Evolutionary conservation across 257 asterid genomes (phyloP).

Genomic region (Przewalskia tangutica): DNA sequence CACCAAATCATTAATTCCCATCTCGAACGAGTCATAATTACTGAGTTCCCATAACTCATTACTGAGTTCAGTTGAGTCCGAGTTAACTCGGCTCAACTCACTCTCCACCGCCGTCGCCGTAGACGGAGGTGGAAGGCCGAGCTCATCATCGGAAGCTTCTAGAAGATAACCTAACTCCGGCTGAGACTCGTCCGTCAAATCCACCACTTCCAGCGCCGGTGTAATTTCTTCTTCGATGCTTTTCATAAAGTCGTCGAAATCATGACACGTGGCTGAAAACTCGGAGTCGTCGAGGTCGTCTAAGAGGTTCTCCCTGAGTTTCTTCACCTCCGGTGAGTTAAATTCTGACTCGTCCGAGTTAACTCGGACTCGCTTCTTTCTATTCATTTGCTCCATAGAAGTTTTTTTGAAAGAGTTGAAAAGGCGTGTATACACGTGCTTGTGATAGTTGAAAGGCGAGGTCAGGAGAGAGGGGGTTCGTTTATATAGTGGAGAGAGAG

Average conservation of each 20-base stretch:
- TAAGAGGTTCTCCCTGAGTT: constrained; percentile 48
- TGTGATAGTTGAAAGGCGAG: neutral
- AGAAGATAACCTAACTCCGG: constrained; percentile 54
- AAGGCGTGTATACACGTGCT: neutral
- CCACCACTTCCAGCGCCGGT: constrained; percentile 17
- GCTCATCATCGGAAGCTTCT: constrained; percentile 77
- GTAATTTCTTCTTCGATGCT: constrained; percentile 68
- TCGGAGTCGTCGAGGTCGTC: constrained; percentile 49
- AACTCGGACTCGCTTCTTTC: constrained; percentile 39
- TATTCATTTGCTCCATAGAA: constrained; percentile 33
- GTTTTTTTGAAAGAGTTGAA: neutral
- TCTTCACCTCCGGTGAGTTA: constrained; percentile 64
- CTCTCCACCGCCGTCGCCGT: neutral
- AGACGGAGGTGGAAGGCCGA: constrained; percentile 60
- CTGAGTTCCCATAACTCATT: constrained; percentile 37
- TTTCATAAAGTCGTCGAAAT: constrained; percentile 74
- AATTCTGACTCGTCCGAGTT: constrained; percentile 27
- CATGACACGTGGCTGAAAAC: constrained; percentile 27
- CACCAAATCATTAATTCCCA: constrained; percentile 25
- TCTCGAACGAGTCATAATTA: constrained; percentile 45
- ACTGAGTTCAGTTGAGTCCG: constrained; percentile 36
- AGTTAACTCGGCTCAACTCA: constrained; percentile 28
- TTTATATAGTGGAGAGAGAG: constrained; percentile 27
- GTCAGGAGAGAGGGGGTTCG: neutral
- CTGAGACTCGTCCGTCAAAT: constrained; percentile 35